These are phyloP conservation scores for Colletotrichum viniferum DNA, from an alignment of 2,329 filamentous ascomycete species.

Conservation along the genomic window DNA sequence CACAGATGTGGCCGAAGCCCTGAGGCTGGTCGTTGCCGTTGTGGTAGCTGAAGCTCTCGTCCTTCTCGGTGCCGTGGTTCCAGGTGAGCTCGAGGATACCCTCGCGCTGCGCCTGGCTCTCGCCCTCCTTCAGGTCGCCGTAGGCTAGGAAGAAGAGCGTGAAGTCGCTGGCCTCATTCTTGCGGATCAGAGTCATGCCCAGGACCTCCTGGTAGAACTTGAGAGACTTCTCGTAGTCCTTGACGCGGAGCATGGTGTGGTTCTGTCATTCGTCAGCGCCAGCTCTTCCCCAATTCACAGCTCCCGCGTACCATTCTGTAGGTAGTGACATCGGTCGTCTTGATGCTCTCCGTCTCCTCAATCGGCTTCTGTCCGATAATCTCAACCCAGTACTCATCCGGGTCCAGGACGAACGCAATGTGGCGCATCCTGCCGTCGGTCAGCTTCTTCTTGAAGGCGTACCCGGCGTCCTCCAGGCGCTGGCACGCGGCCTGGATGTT, in stretches of 20 bases:
- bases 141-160: constrained; percentile 95
- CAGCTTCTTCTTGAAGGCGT: constrained; percentile 94
- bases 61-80: constrained; percentile 84
- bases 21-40: constrained; percentile 91
- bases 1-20: constrained; percentile 93
- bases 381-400: constrained; percentile 88
- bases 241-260: constrained; percentile 95
- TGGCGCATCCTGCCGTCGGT: constrained; percentile 84
- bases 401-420: constrained; percentile 90
- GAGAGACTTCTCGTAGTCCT: constrained; percentile 75
- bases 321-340: constrained; percentile 72
- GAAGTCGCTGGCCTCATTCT: constrained; percentile 75
- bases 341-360: constrained; percentile 74
- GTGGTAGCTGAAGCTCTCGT: constrained; percentile 84
- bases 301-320: constrained; percentile 69
- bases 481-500: constrained; percentile 89
- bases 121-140: constrained; percentile 51
- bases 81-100: constrained; percentile 90
- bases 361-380: constrained; percentile 75
- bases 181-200: constrained; percentile 85
- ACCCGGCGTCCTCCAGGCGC: constrained; percentile 87
- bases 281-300: too few species aligned
- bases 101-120: constrained; percentile 71
- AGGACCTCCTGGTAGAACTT: constrained; percentile 85
- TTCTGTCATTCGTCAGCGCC: constrained; percentile 53